phyloP scores from a whole-genome alignment of 192 early-diverging fungal species.

The Coemansia sp. region DNA sequence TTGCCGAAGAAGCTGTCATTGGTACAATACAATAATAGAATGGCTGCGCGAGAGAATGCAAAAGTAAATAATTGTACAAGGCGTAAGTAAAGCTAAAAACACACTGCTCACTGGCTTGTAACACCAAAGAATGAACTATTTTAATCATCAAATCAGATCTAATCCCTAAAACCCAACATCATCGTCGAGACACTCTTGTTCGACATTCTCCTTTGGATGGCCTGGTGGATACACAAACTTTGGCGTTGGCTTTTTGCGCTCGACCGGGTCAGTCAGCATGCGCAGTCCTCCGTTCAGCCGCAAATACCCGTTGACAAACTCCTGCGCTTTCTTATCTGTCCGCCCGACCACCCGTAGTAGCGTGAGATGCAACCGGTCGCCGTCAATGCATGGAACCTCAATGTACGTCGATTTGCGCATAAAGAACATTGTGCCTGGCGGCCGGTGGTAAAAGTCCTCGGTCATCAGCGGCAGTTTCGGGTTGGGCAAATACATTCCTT shows the following conservation, averaged over 20 bases:
- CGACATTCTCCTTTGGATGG: not conserved
- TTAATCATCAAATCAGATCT: not conserved
- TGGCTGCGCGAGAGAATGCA: not conserved
- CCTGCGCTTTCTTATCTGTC: conserved; percentile 13
- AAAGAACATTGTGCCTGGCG: conserved; percentile 33
- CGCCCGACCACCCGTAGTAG: conserved; percentile 1
- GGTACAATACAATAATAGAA: not conserved
- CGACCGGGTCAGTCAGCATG: conserved; percentile 19
- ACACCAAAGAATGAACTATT: not conserved
- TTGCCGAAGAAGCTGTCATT: conserved; percentile 52
- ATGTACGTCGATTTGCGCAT: conserved; percentile 21
- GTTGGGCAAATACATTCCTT: conserved; percentile 12
- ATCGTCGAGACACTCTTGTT: not conserved
- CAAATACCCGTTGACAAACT: conserved; percentile 26
- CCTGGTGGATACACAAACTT: conserved; percentile 36
- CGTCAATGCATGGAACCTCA: conserved; percentile 33
- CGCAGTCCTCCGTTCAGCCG: conserved; percentile 10
- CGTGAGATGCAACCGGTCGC: conserved; percentile 10
- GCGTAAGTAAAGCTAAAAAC: not conserved
- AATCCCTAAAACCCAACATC: not conserved
- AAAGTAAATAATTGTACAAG: conserved; percentile 7
- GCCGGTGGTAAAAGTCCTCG: not conserved
- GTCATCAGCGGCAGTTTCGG: conserved; percentile 8
- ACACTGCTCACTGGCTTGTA: not conserved
- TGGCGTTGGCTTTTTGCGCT: conserved; percentile 23